These are phyloP conservation scores for Crotalaria pallida DNA, from an alignment of 306 rosid genomes.

Conservation along the genomic window DNA sequence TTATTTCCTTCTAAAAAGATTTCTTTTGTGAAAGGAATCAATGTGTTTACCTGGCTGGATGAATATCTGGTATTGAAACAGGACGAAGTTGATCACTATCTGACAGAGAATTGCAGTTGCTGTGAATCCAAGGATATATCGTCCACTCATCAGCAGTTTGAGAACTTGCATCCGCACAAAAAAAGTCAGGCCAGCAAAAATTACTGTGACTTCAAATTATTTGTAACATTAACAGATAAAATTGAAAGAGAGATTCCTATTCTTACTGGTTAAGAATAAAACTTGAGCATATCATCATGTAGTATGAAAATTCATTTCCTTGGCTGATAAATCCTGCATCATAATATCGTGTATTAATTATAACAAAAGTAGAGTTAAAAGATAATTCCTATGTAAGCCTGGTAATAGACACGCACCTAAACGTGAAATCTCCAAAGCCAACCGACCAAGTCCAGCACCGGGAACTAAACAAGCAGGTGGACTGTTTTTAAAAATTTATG, in stretches of 20 bases:
- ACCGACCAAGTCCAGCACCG: conserved; percentile 98
- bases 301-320: conserved; percentile 97
- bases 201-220: neutral
- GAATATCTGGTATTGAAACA: conserved; percentile 82
- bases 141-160: conserved; percentile 76
- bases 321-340: conserved; percentile 84
- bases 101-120: conserved; percentile 84
- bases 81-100: conserved; percentile 88
- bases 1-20: neutral
- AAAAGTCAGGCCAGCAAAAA: conserved; percentile 13
- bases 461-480: conserved; percentile 99
- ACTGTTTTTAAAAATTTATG: conserved; percentile 43
- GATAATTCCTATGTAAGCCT: neutral
- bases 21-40: neutral
- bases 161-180: conserved; percentile 35
- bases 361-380: neutral
- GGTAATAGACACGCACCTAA: conserved; percentile 46
- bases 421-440: conserved; percentile 90
- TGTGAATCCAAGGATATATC: conserved; percentile 89
- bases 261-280: conserved; percentile 94
- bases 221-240: conserved; percentile 12
- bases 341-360: conserved; percentile 20
- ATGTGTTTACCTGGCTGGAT: conserved; percentile 78
- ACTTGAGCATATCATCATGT: conserved; percentile 99
- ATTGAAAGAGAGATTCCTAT: neutral